Base-by-base conservation (phyloP, 139 green algal species). In the Trebouxia sp. region DNA sequence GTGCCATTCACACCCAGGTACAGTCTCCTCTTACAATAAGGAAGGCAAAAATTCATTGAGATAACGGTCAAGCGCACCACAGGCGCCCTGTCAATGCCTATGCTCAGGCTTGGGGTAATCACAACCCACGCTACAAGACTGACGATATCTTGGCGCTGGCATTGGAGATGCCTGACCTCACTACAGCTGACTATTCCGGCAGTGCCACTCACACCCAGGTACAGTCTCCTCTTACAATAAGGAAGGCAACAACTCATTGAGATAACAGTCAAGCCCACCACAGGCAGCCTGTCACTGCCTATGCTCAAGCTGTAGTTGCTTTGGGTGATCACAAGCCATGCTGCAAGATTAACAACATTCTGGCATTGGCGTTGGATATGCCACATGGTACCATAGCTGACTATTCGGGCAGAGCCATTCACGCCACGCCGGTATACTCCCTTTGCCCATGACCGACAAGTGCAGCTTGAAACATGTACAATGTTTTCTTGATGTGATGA, bases 91-190 rank as follows among this genome's bases (percentile, higher is more conserved):
- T 77, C 41, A 77, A 26, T 38, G 69, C 69, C 22, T 77, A 77
- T 56, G 69, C 69, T 53, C 90, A 88, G 84, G 72, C 89, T 37
- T 85, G 90, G 74, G 92, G 92, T 28, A 89, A 94, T 75, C 90
- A 92, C 84, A 94, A 94, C 82, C 90, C 90, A 24, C 76, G 91
- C 24, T 93, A 94, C 87, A 92, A 91, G 84, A 86, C 85, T 20
- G 92, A 96, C 53, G 94, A 96, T 84, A 93, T 96, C 53, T 82
- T 96, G 37, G 88, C 85, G 37, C 75, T 96, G 41, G 88, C 94
- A 76, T 83, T 94, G 43, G 92, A 96, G 66, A 83, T 96, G 86
- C 92, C 92, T 7, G 88, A 93, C 83, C 81, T 88, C 20, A 90
- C 87, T 24, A 94, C 90, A 0, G 92, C 90, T 67, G 90, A 93